These are phyloP conservation scores for Monilinia vaccinii-corymbosi DNA, from an alignment of 2,329 filamentous ascomycete species.

Conservation along the genomic window DNA sequence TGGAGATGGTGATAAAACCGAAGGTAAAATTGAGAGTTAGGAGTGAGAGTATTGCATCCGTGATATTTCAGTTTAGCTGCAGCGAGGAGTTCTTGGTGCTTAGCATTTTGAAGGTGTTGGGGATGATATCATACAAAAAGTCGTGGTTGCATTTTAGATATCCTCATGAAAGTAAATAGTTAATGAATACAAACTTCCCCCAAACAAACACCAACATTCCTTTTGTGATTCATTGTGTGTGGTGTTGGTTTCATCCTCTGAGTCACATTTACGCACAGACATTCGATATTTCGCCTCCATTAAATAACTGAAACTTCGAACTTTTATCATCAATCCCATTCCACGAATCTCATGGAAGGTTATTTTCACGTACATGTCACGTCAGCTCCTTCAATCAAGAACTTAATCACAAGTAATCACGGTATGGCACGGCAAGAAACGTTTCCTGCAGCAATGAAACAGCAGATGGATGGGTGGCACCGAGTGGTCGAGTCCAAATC, in stretches of 20 bases:
- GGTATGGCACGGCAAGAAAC: not conserved
- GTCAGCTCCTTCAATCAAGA: not conserved
- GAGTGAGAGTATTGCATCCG: not conserved
- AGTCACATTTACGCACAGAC: not conserved
- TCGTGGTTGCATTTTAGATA: not conserved
- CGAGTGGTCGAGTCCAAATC: not conserved
- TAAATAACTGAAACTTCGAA: too few species aligned
- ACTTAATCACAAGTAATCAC: not conserved
- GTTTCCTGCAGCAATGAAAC: not conserved
- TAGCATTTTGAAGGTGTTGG: not conserved
- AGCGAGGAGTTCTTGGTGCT: not conserved
- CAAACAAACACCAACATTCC: not conserved
- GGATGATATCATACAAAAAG: not conserved
- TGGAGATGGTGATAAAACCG: not conserved
- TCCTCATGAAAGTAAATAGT: not conserved
- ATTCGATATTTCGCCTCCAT: not conserved
- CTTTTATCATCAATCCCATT: not conserved
- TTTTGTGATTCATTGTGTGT: not conserved
- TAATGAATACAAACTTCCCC: not conserved
- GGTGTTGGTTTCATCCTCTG: not conserved
- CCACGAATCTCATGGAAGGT: not conserved
- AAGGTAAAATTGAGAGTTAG: not conserved
- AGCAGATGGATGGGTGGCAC: not conserved
- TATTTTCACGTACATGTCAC: too few species aligned
- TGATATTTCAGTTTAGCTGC: not conserved